Evolutionary conservation across 306 rosid species (phyloP), one percentile per base, ranked within the genome.

Genomic region (Cucurbita moschata): DNA sequence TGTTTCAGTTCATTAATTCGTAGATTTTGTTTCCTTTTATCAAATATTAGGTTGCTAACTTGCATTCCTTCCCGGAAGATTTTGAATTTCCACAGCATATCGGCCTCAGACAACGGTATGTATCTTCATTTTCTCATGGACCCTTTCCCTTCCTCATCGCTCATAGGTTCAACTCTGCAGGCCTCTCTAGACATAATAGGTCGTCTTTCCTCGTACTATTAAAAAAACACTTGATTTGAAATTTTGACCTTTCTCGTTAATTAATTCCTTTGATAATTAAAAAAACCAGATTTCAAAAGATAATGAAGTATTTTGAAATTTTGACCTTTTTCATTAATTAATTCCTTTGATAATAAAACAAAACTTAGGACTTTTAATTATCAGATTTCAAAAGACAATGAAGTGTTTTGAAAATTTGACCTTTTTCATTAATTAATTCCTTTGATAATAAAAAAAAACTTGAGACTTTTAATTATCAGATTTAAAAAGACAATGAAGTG

Each of bases 51-150:
- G 99, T 94, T 76, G 96, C 96, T 19, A 91, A 94, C 77, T 74
- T 94, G 77, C 97, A 88, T 82, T 89, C 91, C 54, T 85, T 91
- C 75, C 97, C 97, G 4, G 91, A 84, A 77, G 89, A 79, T 73
- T 94, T 91, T 73, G 78, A 82, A 72, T 94, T 94, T 71, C 99
- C 99, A 6, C 83, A 82, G 74, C 89, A 88, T 70, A 78, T 88
- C 50, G 89, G 88, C 76, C 97, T 91, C 77, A 79, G 86, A 80
- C 99, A 94, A 80, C 86, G 92, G 99, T 94, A 84, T 35, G 84
- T 0, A 53, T 58, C 35, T 76, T 65, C 35, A 40, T 51, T 16
- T 21, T 38, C 40, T 50, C 6, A 5, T 58, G 40, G 39, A 23
- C 63, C 7, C 4, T 14, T 4, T 9, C 62, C 62, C 62, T n/a